A percentile compares a stretch with the other conserved stretches of the same genome.
Conservation (phyloP, 2,329 filamentous ascomycete species). For the Fusarium tanahbumbuense region DNA sequence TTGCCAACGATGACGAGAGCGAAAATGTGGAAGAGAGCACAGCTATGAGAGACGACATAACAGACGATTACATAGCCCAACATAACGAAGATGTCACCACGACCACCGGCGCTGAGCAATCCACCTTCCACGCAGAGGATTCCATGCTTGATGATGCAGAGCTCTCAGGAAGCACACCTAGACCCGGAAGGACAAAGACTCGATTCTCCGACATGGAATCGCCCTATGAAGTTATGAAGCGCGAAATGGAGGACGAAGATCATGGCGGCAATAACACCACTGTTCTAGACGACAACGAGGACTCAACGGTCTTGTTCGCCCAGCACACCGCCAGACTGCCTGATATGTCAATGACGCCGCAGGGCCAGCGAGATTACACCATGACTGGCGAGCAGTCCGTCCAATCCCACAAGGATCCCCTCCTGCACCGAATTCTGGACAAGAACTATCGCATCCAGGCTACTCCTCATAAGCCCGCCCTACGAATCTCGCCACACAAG, state of each 20-base stretch:
- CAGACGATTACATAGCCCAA: conserved; percentile 61
- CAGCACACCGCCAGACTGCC: conserved; percentile 67
- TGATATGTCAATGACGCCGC: conserved; percentile 72
- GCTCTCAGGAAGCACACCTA: conserved; percentile 75
- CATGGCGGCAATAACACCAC: conserved; percentile 55
- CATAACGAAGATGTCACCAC: conserved; percentile 53
- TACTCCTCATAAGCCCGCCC: conserved; percentile 76
- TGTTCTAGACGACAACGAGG: conserved; percentile 54
- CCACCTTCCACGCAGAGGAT: conserved; percentile 63
- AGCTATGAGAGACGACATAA: conserved; percentile 67
- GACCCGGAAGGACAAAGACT: conserved; percentile 63
- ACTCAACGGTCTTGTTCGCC: conserved; percentile 62
- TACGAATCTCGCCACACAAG: conserved; percentile 61
- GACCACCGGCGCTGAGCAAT: conserved; percentile 51
- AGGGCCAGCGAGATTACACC: conserved; percentile 56
- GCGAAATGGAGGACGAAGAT: conserved; percentile 68
- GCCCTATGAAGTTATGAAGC: conserved; percentile 79
- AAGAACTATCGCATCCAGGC: conserved; percentile 95
- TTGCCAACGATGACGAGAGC: conserved; percentile 73
- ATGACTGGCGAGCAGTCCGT: conserved; percentile 51
- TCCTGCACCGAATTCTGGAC: conserved; percentile 92
- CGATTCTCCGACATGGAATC: conserved; percentile 76
- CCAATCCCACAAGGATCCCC: conserved; percentile 71
- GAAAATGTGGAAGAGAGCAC: conserved; percentile 63
- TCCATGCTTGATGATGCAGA: conserved; percentile 75